These are phyloP conservation scores for Pseudogymnoascus sp. DNA, from an alignment of 2,329 filamentous ascomycete species.

Conservation along the genomic window DNA sequence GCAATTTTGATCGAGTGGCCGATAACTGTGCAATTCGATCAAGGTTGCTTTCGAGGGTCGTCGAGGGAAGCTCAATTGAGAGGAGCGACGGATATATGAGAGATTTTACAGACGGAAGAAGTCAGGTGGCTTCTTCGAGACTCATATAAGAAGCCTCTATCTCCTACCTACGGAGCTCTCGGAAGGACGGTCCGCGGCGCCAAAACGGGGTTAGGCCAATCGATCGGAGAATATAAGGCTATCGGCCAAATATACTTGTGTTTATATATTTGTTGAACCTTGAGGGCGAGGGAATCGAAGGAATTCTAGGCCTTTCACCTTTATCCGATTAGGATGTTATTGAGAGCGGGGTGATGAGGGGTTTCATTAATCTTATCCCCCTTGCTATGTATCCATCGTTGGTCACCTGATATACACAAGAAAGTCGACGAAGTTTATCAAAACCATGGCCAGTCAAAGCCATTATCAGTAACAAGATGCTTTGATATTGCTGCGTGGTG, in stretches of 20 bases:
- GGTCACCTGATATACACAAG: neutral
- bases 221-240: neutral
- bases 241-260: neutral
- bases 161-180: conserved; percentile 4
- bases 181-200: neutral
- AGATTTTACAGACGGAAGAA: neutral
- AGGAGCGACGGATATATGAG: neutral
- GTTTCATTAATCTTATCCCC: neutral
- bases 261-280: conserved; percentile 4
- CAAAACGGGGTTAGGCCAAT: neutral
- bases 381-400: neutral
- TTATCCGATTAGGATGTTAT: conserved; percentile 12
- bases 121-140: conserved; percentile 9
- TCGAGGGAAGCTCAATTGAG: neutral
- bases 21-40: neutral
- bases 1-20: neutral
- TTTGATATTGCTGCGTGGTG: neutral
- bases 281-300: neutral
- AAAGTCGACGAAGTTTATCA: neutral
- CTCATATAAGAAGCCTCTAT: conserved; percentile 9
- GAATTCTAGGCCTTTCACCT: neutral
- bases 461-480: neutral
- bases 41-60: neutral
- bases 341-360: conserved; percentile 9
- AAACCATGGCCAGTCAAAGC: neutral